These are phyloP conservation scores for Basipetospora chlamydospora DNA, from an alignment of 2,329 filamentous ascomycete species.

Conservation along the genomic window DNA sequence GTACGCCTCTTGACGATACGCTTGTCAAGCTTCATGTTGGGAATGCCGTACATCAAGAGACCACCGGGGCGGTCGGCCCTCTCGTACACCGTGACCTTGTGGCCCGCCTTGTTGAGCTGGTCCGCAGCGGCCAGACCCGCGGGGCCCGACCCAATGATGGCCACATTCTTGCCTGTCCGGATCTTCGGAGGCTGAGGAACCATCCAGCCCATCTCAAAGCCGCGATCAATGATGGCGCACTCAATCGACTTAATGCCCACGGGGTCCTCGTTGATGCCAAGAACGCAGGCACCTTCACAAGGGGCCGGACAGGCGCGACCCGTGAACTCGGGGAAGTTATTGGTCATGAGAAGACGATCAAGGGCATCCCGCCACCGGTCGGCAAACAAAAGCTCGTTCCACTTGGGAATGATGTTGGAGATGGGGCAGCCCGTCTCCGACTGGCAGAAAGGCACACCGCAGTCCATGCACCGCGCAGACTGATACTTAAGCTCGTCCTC, in stretches of 20 bases:
- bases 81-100: constrained; percentile 82
- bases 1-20: constrained; percentile 89
- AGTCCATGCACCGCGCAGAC: constrained; percentile 95
- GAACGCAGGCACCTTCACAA: constrained; percentile 88
- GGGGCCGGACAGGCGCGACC: constrained; percentile 93
- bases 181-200: constrained; percentile 62
- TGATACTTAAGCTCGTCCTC: constrained; percentile 97
- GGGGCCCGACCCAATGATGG: constrained; percentile 83
- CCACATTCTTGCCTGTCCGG: constrained; percentile 77
- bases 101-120: constrained; percentile 86
- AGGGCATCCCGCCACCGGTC: constrained; percentile 83
- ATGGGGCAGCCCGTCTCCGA: constrained; percentile 93
- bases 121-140: constrained; percentile 82
- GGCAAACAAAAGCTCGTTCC: constrained; percentile 70
- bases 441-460: constrained; percentile 95
- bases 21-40: constrained; percentile 99
- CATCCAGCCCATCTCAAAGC: constrained; percentile 98
- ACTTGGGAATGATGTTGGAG: constrained; percentile 94
- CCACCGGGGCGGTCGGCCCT: constrained; percentile 81
- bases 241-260: constrained; percentile 98
- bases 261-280: constrained; percentile 92
- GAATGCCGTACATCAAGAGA: constrained; percentile 94
- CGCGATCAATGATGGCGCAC: constrained; percentile 93
- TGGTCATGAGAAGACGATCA: constrained; percentile 84
- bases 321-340: constrained; percentile 98